Percentiles rank a stretch among this genome's conserved stretches.
These are phyloP conservation scores for Pseudocercospora ulei DNA, from an alignment of 2,329 filamentous ascomycete genomes.

Conservation along the genomic window DNA sequence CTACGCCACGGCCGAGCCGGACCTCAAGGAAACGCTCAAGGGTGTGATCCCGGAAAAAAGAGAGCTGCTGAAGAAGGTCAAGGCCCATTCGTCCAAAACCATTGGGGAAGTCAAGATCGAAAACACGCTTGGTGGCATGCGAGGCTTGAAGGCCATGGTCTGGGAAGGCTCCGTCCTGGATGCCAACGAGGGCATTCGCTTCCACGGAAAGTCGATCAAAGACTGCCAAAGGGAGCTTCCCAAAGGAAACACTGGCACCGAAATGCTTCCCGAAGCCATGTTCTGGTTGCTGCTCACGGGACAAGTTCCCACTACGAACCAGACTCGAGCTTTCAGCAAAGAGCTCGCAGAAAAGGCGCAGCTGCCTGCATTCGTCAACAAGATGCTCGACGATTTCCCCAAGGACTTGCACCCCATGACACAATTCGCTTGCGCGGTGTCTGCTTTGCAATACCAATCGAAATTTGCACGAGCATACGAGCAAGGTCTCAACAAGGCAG, in stretches of 20 bases:
- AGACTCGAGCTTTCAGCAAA: conserved; percentile 72
- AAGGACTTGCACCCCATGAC: conserved; percentile 94
- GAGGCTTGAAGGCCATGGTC: conserved; percentile 90
- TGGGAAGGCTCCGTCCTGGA: conserved; percentile 98
- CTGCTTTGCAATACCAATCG: conserved; percentile 89
- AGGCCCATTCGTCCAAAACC: conserved; percentile 68
- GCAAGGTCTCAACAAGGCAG: conserved; percentile 79
- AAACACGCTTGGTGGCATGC: conserved; percentile 91
- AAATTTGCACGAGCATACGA: conserved; percentile 91
- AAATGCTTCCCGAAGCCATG: conserved; percentile 98
- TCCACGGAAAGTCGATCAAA: conserved; percentile 96
- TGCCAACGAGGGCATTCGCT: conserved; percentile 92
- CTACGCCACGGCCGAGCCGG: conserved; percentile 70
- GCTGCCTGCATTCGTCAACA: conserved; percentile 71
- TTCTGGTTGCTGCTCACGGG: conserved; percentile 97
- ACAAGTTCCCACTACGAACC: conserved; percentile 70
- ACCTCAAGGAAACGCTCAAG: conserved; percentile 78
- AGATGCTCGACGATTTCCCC: conserved; percentile 84
- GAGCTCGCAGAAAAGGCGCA: conserved; percentile 78
- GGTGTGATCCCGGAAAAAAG: conserved; percentile 82
- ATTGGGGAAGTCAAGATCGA: conserved; percentile 90
- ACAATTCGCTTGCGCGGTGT: conserved; percentile 89
- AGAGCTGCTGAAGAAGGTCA: conserved; percentile 88
- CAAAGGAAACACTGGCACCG: conserved; percentile 81
- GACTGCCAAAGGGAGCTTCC: conserved; percentile 90